Conservation (phyloP, 352 stramenopile species). For the Achlya hypogyna region DNA sequence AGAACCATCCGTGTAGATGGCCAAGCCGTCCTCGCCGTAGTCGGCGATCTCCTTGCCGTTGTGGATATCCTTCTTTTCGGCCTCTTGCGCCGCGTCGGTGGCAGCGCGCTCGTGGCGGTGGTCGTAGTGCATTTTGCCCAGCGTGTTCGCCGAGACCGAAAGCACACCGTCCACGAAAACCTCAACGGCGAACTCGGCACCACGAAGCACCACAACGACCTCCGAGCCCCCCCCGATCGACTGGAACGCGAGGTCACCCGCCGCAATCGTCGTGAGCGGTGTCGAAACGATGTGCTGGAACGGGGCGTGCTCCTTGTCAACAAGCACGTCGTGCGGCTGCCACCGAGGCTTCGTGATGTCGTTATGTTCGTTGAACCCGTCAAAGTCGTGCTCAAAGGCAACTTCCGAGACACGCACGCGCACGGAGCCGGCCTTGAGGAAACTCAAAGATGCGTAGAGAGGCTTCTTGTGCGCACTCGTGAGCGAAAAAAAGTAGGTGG, state of each 20-base stretch:
- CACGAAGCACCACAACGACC: constrained; percentile 44
- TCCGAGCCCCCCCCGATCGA: constrained; percentile 17
- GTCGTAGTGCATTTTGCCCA: constrained; percentile 68
- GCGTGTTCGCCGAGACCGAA: constrained; percentile 50
- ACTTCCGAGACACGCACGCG: constrained; percentile 4
- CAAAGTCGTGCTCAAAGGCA: constrained; percentile 13
- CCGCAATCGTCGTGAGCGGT: constrained; percentile 30
- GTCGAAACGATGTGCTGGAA: constrained; percentile 15
- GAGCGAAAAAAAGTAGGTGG: constrained; percentile 35
- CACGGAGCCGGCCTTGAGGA: constrained; percentile 34
- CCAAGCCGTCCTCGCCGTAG: constrained; percentile 96
- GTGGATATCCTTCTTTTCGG: constrained; percentile 49
- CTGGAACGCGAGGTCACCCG: constrained; percentile 8
- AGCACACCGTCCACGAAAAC: constrained; percentile 56
- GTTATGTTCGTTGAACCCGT: constrained; percentile 4
- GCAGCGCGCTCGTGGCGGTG: constrained; percentile 59
- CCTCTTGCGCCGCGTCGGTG: constrained; percentile 24
- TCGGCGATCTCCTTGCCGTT: constrained; percentile 91
- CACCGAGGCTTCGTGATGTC: constrained; percentile 14
- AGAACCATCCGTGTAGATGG: constrained; percentile 94
- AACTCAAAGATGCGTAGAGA: constrained; percentile 39
- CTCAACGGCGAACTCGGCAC: constrained; percentile 47
- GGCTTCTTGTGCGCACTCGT: constrained; percentile 12
- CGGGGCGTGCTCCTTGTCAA: constrained; percentile 17
- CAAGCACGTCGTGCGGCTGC: constrained; percentile 19